Base-by-base conservation (phyloP, 2,329 filamentous ascomycete genomes). In the Pseudogymnoascus verrucosus region DNA sequence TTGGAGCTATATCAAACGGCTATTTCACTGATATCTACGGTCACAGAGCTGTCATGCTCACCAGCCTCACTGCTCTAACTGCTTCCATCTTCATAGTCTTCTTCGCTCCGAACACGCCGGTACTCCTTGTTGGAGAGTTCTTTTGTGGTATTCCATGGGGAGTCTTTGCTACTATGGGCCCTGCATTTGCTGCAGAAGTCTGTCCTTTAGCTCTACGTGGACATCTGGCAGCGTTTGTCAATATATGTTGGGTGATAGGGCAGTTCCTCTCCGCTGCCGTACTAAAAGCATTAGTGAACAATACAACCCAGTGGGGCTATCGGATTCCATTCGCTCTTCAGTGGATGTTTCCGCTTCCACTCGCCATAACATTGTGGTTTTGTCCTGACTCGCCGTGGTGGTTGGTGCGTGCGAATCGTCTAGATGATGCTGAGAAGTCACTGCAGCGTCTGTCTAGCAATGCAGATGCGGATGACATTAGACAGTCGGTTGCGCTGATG, bases 221-320 rank as follows among this genome's bases (percentile, higher is more conserved):
- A n/a, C 81, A 81, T 66, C 72, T 82, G 40, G 80, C 79, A 0
- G 80, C 79, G 0, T 82, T 80, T 62, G 77, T 80, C 65, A 80
- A 80, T 69, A 76, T 80, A 67, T 81, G 80, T 74, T 82, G 80
- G 79, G 80, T 61, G 21, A 65, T 79, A 4, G 78, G 78, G 14
- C 78, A 80, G 65, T 66, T 79, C 44, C 76, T 80, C 61, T 77
- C 77, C 14, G 73, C 79, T 34, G 78, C 77, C 5, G 77, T 79
- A 4, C 77, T 80, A 63, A 76, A 75, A 67, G 69, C 73, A 4
- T 77, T 79, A 73, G 66, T 79, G 28, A 68, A 71, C 39, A 72
- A 77, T n/a, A 37, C 72, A 2, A 77, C 77, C 42, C 69, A 79
- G 67, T 80, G 78, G 78, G 74, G 77, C 2, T 80, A 79, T 67